Conservation (phyloP, 768 basidiomycete species). For the Trametes gibbosa region DNA sequence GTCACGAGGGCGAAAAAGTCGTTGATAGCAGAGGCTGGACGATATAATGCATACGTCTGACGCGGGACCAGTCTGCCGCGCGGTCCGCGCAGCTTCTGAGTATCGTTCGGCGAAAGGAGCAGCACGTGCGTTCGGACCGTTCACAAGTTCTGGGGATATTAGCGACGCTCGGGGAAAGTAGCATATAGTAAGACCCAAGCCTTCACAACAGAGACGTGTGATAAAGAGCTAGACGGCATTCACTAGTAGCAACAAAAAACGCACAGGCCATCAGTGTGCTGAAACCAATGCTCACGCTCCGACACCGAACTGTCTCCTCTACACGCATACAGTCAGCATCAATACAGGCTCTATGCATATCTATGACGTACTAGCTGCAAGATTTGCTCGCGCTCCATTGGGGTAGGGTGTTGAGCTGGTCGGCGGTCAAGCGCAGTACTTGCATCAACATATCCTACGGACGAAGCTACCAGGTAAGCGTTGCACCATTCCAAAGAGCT, state of each 20-base stretch:
- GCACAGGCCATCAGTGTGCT: neutral
- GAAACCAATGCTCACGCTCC: neutral
- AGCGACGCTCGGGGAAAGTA: no score
- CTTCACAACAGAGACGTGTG: no score
- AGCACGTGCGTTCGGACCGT: no score
- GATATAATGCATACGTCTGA: neutral
- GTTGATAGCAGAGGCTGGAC: no score
- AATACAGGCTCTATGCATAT: neutral
- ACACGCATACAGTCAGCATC: neutral
- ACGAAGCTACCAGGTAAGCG: conserved; percentile 5
- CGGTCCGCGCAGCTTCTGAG: neutral
- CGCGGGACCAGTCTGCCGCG: neutral
- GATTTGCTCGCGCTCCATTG: conserved; percentile 75
- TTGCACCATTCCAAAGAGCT: neutral
- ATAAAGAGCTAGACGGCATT: no score
- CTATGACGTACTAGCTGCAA: conserved; percentile 61
- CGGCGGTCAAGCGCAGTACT: conserved; percentile 76
- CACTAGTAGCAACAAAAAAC: neutral
- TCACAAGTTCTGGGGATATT: no score
- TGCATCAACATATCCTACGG: conserved; percentile 78
- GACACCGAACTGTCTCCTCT: conserved; percentile 17
- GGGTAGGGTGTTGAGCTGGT: conserved; percentile 83
- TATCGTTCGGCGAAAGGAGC: no score
- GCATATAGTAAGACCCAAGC: neutral
- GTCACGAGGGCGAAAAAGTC: neutral